These are phyloP conservation scores for Suillus occidentalis DNA, from an alignment of 768 basidiomycete genomes.

Conservation along the genomic window DNA sequence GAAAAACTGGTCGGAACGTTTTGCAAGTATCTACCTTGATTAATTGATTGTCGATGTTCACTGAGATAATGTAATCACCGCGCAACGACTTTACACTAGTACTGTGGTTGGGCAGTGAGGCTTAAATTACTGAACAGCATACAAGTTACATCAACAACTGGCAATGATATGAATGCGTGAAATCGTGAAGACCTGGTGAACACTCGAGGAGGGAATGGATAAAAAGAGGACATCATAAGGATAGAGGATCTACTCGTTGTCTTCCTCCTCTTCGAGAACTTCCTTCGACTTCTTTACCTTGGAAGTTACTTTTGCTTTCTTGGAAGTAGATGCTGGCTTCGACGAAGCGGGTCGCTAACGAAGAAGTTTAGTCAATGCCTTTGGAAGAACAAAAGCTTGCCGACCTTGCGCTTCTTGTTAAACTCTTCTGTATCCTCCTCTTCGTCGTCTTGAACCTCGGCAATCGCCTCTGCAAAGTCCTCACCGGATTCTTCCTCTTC, in stretches of 20 bases:
- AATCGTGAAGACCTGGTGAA: not conserved
- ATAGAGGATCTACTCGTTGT: slow-evolving; percentile 24
- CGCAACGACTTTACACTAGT: too few species aligned
- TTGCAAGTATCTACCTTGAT: too few species aligned
- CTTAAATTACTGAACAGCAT: slow-evolving; percentile 4
- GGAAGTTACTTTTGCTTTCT: slow-evolving; percentile 34
- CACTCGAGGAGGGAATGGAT: not conserved
- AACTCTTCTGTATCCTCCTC: slow-evolving; percentile 41
- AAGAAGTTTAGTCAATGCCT: slow-evolving; percentile 10
- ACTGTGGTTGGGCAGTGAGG: too few species aligned
- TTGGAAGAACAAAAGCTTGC: slow-evolving; percentile 5
- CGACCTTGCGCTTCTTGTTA: slow-evolving; percentile 73
- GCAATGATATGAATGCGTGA: slow-evolving; percentile 1
- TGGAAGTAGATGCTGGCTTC: slow-evolving; percentile 47
- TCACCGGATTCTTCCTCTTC: slow-evolving; percentile 45
- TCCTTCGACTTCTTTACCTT: slow-evolving; percentile 45
- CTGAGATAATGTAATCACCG: too few species aligned
- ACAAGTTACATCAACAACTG: slow-evolving; percentile 2
- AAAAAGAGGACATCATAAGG: not conserved
- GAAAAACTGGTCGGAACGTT: too few species aligned
- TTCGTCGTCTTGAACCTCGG: slow-evolving; percentile 46
- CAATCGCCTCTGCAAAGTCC: slow-evolving; percentile 46
- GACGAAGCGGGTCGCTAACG: slow-evolving; percentile 41
- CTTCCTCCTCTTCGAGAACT: slow-evolving; percentile 46
- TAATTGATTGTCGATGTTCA: too few species aligned